Base-by-base conservation (phyloP, 257 asterid species). In the Solanum corneliomulleri region DNA sequence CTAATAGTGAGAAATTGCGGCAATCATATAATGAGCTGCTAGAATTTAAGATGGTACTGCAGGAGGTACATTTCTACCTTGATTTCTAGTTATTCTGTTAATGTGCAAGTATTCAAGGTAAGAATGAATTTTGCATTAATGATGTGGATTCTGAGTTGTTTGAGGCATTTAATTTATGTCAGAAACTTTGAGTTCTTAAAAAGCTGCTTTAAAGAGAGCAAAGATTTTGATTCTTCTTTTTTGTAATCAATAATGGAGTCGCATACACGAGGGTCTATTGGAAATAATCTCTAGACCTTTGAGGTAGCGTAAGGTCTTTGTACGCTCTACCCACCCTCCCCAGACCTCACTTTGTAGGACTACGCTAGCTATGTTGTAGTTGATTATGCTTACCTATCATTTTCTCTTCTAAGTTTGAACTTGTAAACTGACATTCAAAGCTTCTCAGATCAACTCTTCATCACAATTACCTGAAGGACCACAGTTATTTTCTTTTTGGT, bases 31-130 rank as follows among this genome's bases (percentile, higher is more conserved):
- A 97, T 87, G 99, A 97, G 91, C 90, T 96, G 92, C 95, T 97
- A 87, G 99, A 96, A 94, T 97, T 95, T 93, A 96, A 93, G 93
- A 93, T 97, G 96, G 98, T 96, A 85, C 83, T 96, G 93, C 98
- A 93, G 91, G 93, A 96, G 99, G 99, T 96, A 93, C 83, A 83
- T 44, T 29, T 31, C 70, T 81, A 3, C 85, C 45, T 81, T 81
- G 85, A 31, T 49, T 29, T 81, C 69, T 85, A 29, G 58, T 12
- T 27, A 33, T 78, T 52, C 58, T 77, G 49, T 70, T 20, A 39
- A 85, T 85, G 86, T 86, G 87, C 86, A 86, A 77, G 68, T 86
- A 60, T 90, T 90, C 86, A 81, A 81, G 44, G 69, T 49, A 18
- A 49, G 45, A 49, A 31, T 49, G 45, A 49, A 10, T 52, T 81